These are phyloP conservation scores for Nyssa sinensis DNA, from an alignment of 148 eudicot genomes.

Conservation along the genomic window DNA sequence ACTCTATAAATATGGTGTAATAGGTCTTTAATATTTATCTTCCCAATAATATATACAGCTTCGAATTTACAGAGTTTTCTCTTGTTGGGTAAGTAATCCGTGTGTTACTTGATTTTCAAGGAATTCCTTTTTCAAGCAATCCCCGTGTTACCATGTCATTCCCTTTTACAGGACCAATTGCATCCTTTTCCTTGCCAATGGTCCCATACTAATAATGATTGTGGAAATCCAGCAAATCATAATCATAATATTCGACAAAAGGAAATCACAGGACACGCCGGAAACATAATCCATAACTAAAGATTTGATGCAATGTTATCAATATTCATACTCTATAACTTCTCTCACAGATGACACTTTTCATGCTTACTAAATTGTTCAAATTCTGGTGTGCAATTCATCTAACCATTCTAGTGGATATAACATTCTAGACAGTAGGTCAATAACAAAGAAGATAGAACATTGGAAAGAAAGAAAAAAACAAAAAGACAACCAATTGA, in stretches of 20 bases:
- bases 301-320: no score
- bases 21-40: no score
- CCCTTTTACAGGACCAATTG: no score
- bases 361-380: background rate
- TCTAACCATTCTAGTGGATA: background rate
- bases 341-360: background rate
- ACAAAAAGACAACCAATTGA: slow-evolving; percentile 4
- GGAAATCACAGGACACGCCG: background rate
- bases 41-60: no score
- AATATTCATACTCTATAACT: background rate
- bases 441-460: slow-evolving; percentile 4
- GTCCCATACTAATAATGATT: background rate
- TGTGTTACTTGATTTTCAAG: no score
- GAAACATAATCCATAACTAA: no score
- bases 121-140: no score
- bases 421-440: background rate
- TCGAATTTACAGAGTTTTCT: no score
- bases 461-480: background rate
- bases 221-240: background rate
- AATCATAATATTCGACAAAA: background rate
- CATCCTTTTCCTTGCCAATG: background rate
- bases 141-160: no score
- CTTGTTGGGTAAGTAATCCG: no score
- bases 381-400: background rate
- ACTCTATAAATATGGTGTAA: no score